Conservation (phyloP, 805 yeast genomes). For the Schwanniomyces pseudopolymorphus region DNA sequence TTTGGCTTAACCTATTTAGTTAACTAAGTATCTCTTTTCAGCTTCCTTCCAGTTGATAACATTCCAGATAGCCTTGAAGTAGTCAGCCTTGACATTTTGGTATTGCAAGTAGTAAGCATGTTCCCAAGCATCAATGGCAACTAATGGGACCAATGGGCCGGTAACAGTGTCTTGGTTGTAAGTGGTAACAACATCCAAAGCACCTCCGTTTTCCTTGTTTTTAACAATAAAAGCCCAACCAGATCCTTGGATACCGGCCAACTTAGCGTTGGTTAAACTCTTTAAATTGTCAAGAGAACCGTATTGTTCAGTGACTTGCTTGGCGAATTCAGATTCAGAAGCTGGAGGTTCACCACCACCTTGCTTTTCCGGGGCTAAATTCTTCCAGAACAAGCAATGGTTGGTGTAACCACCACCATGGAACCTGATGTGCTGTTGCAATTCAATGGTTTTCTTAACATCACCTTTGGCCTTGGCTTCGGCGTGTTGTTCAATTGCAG, state of each 20-base stretch:
- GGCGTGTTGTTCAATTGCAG: conserved; percentile 41
- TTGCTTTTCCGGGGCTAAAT: conserved; percentile 43
- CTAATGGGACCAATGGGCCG: conserved; percentile 42
- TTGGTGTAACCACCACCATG: conserved; percentile 54
- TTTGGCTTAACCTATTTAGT: conserved; percentile 1
- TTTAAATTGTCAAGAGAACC: conserved; percentile 47
- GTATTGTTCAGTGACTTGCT: conserved; percentile 38
- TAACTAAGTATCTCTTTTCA: conserved; percentile 37
- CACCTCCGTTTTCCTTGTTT: conserved; percentile 44
- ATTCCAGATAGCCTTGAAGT: conserved; percentile 51
- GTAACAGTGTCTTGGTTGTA: conserved; percentile 49
- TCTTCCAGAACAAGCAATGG: conserved; percentile 51
- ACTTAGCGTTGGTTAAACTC: conserved; percentile 38
- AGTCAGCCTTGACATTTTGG: conserved; percentile 50
- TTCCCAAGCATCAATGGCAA: conserved; percentile 57
- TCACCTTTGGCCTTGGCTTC: conserved; percentile 38
- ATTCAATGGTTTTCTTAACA: conserved; percentile 39
- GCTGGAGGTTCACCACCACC: conserved; percentile 62
- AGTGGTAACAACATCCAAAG: conserved; percentile 45
- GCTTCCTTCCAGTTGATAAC: conserved; percentile 53
- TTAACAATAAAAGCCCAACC: conserved; percentile 55
- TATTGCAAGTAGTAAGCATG: conserved; percentile 55
- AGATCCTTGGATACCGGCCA: conserved; percentile 52
- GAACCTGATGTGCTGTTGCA: conserved; percentile 47
- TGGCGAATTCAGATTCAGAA: conserved; percentile 41